Conservation (phyloP, 257 asterid species). For the Lantana camara region DNA sequence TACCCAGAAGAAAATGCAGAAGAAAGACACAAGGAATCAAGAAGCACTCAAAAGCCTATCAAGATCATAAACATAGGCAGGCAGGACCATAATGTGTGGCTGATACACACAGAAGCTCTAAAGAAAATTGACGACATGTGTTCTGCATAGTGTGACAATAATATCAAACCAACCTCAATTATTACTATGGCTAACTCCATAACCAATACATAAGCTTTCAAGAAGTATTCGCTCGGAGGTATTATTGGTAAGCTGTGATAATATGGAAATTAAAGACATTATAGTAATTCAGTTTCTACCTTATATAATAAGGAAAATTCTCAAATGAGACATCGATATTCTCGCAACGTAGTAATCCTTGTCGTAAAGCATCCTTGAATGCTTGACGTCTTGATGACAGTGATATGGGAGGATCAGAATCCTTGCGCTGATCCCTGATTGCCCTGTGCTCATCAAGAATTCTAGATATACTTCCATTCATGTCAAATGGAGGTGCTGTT, state of each 20-base stretch:
- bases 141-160: slow-evolving; percentile 2
- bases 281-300: slow-evolving; percentile 41
- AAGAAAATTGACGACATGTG: neutral
- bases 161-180: neutral
- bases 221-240: neutral
- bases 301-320: slow-evolving; percentile 81
- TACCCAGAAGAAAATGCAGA: neutral
- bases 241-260: slow-evolving; percentile 2
- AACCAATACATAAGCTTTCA: neutral
- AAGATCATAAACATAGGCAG: neutral
- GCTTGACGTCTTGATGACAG: slow-evolving; percentile 65
- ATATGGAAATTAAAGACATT: neutral
- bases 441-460: slow-evolving; percentile 58
- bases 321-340: slow-evolving; percentile 72
- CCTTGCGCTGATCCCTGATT: slow-evolving; percentile 51
- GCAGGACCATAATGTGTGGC: neutral
- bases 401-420: slow-evolving; percentile 55
- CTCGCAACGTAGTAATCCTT: slow-evolving; percentile 60
- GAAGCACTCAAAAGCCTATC: slow-evolving; percentile 10
- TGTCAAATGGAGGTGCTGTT: slow-evolving; percentile 52
- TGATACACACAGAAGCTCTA: neutral
- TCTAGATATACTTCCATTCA: slow-evolving; percentile 54
- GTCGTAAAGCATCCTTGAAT: slow-evolving; percentile 67
- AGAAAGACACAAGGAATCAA: slow-evolving; percentile 12
- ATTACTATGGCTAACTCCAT: too few relatives aligned